These are phyloP conservation scores for Gardenia jasminoides DNA, from an alignment of 257 asterid genomes.

Conservation along the genomic window DNA sequence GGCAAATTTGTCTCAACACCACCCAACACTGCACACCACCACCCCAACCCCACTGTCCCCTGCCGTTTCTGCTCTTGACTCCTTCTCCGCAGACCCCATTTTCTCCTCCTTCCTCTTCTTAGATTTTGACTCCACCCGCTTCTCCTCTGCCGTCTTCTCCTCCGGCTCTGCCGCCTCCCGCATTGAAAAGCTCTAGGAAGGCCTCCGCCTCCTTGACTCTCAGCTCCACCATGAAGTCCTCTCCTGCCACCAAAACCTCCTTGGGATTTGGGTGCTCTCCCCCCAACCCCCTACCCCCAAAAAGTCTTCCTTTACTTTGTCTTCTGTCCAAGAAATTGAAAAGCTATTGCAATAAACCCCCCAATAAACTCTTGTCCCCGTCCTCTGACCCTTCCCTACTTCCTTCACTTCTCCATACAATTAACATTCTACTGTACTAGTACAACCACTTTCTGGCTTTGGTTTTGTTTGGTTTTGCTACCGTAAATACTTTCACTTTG, in stretches of 20 bases:
- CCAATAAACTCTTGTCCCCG: too few species aligned
- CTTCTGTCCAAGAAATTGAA: slow-evolving; percentile 35
- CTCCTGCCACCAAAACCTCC: slow-evolving; percentile 77
- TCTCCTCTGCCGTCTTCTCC: slow-evolving; percentile 95
- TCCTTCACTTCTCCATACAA: background rate
- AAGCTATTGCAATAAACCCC: slow-evolving; percentile 38
- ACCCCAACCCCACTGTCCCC: slow-evolving; percentile 30
- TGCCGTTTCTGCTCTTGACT: slow-evolving; percentile 39
- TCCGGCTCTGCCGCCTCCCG: slow-evolving; percentile 96
- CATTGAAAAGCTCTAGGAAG: slow-evolving; percentile 86
- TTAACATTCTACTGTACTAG: background rate
- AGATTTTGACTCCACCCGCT: slow-evolving; percentile 73
- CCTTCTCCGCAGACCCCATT: slow-evolving; percentile 82
- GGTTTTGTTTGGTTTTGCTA: background rate
- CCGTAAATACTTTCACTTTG: background rate
- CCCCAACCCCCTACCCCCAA: slow-evolving; percentile 26
- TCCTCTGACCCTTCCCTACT: background rate
- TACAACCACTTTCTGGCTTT: too few species aligned
- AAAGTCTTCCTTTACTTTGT: slow-evolving; percentile 37
- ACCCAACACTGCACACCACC: slow-evolving; percentile 23
- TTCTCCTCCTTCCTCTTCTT: slow-evolving; percentile 84
- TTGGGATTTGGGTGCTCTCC: too few species aligned
- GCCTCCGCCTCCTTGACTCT: slow-evolving; percentile 72
- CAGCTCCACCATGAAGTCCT: slow-evolving; percentile 89
- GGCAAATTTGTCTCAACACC: too few species aligned